These are phyloP conservation scores for Bertia moriformis DNA, from an alignment of 2,329 filamentous ascomycete species.

Conservation along the genomic window DNA sequence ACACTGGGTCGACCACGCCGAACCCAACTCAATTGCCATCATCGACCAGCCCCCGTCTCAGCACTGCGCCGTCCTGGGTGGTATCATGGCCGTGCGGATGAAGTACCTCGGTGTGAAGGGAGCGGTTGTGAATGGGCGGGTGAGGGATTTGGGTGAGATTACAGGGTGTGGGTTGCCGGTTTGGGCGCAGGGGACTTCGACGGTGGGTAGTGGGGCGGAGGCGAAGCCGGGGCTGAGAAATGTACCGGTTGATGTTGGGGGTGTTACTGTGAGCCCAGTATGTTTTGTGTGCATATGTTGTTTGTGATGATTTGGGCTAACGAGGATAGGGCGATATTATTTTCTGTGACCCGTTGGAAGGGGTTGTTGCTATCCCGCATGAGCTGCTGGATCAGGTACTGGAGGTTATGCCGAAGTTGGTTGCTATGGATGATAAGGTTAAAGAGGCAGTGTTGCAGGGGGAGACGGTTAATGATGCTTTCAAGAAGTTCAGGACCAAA, in stretches of 20 bases:
- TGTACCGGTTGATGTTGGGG: slow-evolving; percentile 20
- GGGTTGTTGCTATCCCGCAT: background rate
- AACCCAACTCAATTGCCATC: background rate
- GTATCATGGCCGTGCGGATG: background rate
- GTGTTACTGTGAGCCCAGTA: slow-evolving; percentile 23
- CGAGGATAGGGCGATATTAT: background rate
- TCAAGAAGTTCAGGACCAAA: background rate
- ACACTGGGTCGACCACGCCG: background rate
- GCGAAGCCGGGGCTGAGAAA: slow-evolving; percentile 22
- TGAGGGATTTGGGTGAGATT: background rate
- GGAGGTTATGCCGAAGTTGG: background rate
- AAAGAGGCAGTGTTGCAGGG: background rate
- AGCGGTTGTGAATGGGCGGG: background rate
- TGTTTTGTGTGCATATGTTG: slow-evolving; percentile 5
- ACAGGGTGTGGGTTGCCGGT: background rate
- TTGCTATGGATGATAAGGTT: background rate
- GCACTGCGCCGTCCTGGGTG: background rate
- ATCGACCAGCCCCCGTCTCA: background rate
- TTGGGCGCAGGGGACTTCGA: slow-evolving; percentile 24
- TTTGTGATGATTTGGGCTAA: background rate
- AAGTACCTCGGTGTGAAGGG: background rate
- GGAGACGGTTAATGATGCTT: background rate
- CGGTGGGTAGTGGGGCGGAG: slow-evolving; percentile 26
- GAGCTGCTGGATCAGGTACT: background rate
- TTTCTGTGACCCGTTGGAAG: slow-evolving; percentile 1